Evolutionary conservation across 2,329 filamentous ascomycete genomes (phyloP), one percentile per base, ranked within the genome.

Genomic region (Clarireedia sp.): DNA sequence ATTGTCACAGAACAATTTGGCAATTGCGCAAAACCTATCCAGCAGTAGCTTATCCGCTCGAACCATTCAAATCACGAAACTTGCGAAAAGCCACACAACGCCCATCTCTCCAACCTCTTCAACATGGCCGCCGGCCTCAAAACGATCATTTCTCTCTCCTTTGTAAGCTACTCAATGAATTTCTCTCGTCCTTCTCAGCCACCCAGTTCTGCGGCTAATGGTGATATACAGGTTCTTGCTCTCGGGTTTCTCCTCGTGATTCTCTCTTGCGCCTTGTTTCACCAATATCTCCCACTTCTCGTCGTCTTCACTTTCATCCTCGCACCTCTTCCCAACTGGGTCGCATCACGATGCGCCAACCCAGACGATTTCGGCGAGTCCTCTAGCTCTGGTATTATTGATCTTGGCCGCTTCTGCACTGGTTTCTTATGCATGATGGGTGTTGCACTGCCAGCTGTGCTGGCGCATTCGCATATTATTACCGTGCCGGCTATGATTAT

Each of bases 221-320:
- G 16, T 21, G n/a, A 41, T 36, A 37, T 23, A 16, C 21, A 88
- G 85, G 79, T 99, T 71, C 90, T 99, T 63, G 94, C 94, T 66
- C 94, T 99, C 67, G 94, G 94, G 67, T 99, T 99, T 77, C 89
- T 99, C 67, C 90, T 99, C 64, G 94, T 97, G 65, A 99, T 99
- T 73, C 88, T 99, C 67, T 96, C 91, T 61, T 95, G 91, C 70
- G 94, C 94, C 50, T 83, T 99, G 64, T 99, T 87, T 81, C 82
- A 92, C 70, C 89, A 90, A 74, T 99, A 95, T 82, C 89, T 94
- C 67, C 90, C 94, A 55, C 83, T 99, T 61, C 83, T 97, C 62
- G 94, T 99, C 65, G 94, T 99, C 61, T 92, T 85, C 65, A 97
- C 92, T 66, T 99, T 96, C 76, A 83, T 96, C 62, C 72, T 97